Conservation (phyloP, 75 land plant species). For the Larix kaempferi region DNA sequence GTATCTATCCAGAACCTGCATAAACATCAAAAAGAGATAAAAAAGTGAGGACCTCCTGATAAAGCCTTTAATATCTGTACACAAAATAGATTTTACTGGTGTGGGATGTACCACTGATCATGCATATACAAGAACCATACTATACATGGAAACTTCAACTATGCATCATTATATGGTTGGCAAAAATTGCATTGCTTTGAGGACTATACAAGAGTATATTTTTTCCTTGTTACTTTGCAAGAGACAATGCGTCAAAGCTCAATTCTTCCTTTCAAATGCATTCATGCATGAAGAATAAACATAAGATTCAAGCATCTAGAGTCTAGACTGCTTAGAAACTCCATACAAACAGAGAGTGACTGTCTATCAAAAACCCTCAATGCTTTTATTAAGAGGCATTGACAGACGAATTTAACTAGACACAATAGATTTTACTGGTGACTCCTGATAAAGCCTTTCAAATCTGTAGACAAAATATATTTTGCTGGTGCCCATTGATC, state of each 20-base stretch:
- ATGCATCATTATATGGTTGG: neutral
- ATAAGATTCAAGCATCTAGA: neutral
- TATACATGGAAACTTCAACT: neutral
- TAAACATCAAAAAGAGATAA: neutral
- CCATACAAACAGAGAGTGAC: too few species aligned
- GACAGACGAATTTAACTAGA: neutral
- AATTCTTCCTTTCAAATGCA: neutral
- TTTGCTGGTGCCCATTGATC: neutral
- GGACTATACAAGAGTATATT: neutral
- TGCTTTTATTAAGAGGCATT: neutral
- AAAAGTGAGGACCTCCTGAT: neutral
- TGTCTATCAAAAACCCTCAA: neutral
- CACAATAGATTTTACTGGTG: too few species aligned
- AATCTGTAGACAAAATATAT: neutral
- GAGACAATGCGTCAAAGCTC: neutral
- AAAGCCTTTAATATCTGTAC: neutral
- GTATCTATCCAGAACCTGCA: conserved; percentile 89
- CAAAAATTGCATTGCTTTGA: neutral
- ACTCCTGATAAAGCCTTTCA: neutral
- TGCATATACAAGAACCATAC: neutral
- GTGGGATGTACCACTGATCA: neutral
- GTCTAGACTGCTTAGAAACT: neutral
- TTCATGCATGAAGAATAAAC: neutral
- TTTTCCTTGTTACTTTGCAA: neutral
- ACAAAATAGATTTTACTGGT: neutral